Percentiles rank a stretch among this genome's conserved stretches.
phyloP scores from a whole-genome alignment of 129 eudicot species.

The Saposhnikovia divaricata region DNA sequence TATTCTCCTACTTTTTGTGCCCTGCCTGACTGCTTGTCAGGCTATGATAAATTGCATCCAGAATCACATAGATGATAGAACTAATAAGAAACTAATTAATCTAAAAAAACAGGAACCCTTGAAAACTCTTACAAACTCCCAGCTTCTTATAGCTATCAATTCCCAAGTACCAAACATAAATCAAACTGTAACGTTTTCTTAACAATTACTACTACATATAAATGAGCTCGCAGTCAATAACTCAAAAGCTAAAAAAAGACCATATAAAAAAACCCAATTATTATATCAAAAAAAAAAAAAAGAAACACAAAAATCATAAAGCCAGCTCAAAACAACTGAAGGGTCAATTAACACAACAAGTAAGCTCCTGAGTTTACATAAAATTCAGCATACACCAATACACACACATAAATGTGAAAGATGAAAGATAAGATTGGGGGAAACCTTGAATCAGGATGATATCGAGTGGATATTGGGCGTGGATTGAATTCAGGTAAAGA shows the following conservation, averaged over 20 bases:
- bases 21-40: not conserved
- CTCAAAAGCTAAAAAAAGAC: not conserved
- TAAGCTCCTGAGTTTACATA: too few species aligned
- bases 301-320: not conserved
- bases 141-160: not conserved
- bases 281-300: too few species aligned
- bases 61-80: not conserved
- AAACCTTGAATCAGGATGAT: conserved; percentile 32
- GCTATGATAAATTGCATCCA: not conserved
- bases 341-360: not conserved
- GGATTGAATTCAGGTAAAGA: conserved; percentile 18
- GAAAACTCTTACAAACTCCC: not conserved
- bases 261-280: not conserved
- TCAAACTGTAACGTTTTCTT: not conserved
- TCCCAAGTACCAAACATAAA: not conserved
- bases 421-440: not conserved
- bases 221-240: not conserved
- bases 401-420: not conserved
- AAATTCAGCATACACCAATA: too few species aligned
- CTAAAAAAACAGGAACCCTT: not conserved
- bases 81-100: not conserved
- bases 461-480: conserved; percentile 20
- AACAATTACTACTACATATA: not conserved
- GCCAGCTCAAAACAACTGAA: not conserved
- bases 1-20: not conserved